Conservation (phyloP, 441 rosid genomes). For the Gossypium davidsonii region DNA sequence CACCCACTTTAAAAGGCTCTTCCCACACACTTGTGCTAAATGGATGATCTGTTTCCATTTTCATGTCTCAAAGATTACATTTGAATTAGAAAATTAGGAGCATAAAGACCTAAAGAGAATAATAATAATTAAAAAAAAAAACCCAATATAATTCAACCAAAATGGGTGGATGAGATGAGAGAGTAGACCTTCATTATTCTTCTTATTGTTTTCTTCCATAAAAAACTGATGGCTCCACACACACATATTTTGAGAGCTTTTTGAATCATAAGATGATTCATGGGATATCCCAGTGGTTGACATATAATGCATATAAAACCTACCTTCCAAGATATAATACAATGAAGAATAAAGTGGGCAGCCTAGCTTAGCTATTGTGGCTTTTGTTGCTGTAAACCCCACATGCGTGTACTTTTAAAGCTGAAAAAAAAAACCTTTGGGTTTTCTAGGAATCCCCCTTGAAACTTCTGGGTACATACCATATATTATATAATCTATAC, state of each 20-base stretch:
- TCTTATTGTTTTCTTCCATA: not conserved
- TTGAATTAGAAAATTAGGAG: slow-evolving; percentile 1
- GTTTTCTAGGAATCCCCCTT: slow-evolving; percentile 8
- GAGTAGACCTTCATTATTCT: too few species aligned
- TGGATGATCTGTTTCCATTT: slow-evolving; percentile 24
- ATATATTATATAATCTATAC: too few species aligned
- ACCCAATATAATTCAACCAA: not conserved
- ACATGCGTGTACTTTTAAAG: slow-evolving; percentile 3
- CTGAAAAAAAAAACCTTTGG: not conserved
- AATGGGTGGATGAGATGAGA: not conserved
- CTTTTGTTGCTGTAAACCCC: slow-evolving; percentile 15
- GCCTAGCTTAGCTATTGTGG: not conserved
- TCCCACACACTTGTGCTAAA: slow-evolving; percentile 12
- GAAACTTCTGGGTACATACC: slow-evolving; percentile 6
- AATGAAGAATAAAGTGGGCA: slow-evolving; percentile 1
- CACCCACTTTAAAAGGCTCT: slow-evolving; percentile 18
- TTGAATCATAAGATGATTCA: slow-evolving; percentile 25
- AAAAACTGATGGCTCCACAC: slow-evolving; percentile 19
- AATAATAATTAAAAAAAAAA: not conserved
- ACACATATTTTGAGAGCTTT: slow-evolving; percentile 15
- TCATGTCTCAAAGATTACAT: slow-evolving; percentile 25
- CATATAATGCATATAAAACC: slow-evolving; percentile 19
- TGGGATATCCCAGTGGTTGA: too few species aligned
- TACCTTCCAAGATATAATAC: slow-evolving; percentile 17
- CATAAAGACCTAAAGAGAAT: not conserved